phyloP scores from a whole-genome alignment of 139 green algal genomes.

The Chlorella vulgaris region DNA sequence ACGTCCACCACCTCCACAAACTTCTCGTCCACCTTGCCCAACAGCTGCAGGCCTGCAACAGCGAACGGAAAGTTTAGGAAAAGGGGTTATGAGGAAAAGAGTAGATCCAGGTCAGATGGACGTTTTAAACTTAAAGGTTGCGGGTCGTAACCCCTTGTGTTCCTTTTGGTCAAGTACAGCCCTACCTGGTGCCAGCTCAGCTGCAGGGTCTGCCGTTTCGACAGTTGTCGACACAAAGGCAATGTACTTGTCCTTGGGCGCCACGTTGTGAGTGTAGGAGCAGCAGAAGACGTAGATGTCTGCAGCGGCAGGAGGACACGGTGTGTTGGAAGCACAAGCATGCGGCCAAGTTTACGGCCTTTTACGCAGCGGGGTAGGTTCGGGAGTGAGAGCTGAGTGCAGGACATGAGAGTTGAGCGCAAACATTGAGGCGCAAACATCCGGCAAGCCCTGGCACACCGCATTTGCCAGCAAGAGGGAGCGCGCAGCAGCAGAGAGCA shows the following conservation, averaged over 20 bases:
- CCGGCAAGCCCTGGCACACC: neutral
- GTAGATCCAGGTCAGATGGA: too few relatives aligned
- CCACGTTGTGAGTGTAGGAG: conserved; percentile 93
- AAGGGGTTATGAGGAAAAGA: neutral
- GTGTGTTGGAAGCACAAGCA: neutral
- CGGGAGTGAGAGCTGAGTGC: too few relatives aligned
- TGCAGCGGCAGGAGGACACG: neutral
- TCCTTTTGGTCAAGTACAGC: too few relatives aligned
- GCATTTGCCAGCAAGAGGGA: too few relatives aligned
- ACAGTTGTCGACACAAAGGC: conserved; percentile 97
- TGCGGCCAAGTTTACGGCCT: neutral
- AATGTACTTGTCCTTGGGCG: conserved; percentile 91
- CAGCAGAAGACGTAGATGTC: conserved; percentile 99
- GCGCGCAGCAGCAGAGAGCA: too few relatives aligned
- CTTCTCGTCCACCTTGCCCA: conserved; percentile 93
- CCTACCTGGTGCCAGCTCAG: conserved; percentile 54
- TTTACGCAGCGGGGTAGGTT: too few relatives aligned
- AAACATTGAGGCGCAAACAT: neutral
- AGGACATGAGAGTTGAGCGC: too few relatives aligned
- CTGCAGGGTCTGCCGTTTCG: conserved; percentile 79
- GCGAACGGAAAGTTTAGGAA: neutral
- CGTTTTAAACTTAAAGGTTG: too few relatives aligned
- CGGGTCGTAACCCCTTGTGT: too few relatives aligned
- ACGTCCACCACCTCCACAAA: conserved; percentile 90
- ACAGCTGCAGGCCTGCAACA: conserved; percentile 81